Base-by-base conservation (phyloP, 108 stramenopile genomes). In the Cyclotella choctawhatcheeana region DNA sequence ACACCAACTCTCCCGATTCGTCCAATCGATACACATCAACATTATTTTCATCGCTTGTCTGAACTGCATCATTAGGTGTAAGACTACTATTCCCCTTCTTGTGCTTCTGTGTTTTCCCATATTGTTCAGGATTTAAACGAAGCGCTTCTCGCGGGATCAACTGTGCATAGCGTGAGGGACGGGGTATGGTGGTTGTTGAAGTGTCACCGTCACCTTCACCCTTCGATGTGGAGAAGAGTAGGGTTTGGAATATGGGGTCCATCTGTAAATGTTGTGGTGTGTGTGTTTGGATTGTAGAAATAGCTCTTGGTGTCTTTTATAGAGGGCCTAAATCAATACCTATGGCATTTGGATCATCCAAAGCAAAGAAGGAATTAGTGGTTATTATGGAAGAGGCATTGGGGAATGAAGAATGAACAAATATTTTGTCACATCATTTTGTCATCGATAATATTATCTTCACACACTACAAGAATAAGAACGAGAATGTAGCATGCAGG, bases 211-310 rank as follows among this genome's bases (percentile, higher is more conserved):
- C 20, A 37, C n/a, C 20, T 25, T 27, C 71, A 10, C 21, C 35
- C 18, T 35, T 67, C 33, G 50, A 16, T 50, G 1, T 67, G 51
- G 66, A 37, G 51, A 72, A 58, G 71, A 72, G 71, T 20, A 72
- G 71, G 24, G 61, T 59, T 62, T 63, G 71, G 50, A 72, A 72
- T 10, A 62, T 30, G 16, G 71, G 60, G 24, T 72, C 71, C 71
- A 72, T 72, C n/a, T n/a, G n/a, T n/a, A n/a, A n/a, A n/a, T n/a
- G n/a, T n/a, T n/a, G n/a, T n/a, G n/a, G n/a, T n/a, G n/a, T n/a
- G n/a, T n/a, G n/a, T n/a, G n/a, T n/a, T n/a, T n/a, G n/a, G n/a
- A 20, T 31, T 51, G 18, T 7, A 51, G 6, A n/a, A 21, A 51
- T n/a, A 51, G 50, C n/a, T 51, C 13, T 14, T 51, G 17, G 6